Evolutionary conservation across 1,139 yeast genomes (phyloP), one percentile per base, ranked within the genome.

Genomic region (Sugiyamaella neomexicana): DNA sequence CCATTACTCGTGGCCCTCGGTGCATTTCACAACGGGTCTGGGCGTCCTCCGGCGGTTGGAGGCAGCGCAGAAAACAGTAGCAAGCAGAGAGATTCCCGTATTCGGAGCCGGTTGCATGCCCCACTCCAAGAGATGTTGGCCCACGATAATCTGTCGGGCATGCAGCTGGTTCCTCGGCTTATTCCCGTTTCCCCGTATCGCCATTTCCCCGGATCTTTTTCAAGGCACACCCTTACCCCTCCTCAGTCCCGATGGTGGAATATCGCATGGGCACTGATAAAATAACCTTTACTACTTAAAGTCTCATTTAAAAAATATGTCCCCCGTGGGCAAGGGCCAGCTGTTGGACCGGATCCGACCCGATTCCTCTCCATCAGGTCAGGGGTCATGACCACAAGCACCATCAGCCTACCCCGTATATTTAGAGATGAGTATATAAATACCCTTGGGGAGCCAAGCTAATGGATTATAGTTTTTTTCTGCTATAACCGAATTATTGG

Each of bases 121-220:
- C 15, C 27, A 27, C 49, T 31, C 4, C 7, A 4, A 3, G 36
- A 10, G 4, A 10, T 31, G 16, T 34, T 38, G n/a, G 34, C 44
- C 46, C 54, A 51, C 54, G 54, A 51, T 46, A 51, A 51, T 45
- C 37, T 31, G 38, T 46, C 53, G 53, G 53, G 43, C 23, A 15
- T 20, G 27, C 9, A 34, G 25, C 25, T 20, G 25, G 25, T 15
- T 41, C 47, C 29, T 31, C 47, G 36, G 16, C 23, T 17, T 25
- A 15, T 36, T 13, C 8, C 41, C 40, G 40, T 32, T 17, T 29
- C 16, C 48, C 16, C 23, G 29, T 12, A 2, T 40, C 49, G 27
- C 49, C 52, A 25, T 43, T 52, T 52, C 55, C 55, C 55, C 55
- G 55, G 55, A 52, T 46, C 41, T 36, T 46, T 25, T 37, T 34